A percentile compares a stretch with the other conserved stretches of the same genome.
phyloP scores from a whole-genome alignment of 75 land plant species.

The Pinus albicaulis region DNA sequence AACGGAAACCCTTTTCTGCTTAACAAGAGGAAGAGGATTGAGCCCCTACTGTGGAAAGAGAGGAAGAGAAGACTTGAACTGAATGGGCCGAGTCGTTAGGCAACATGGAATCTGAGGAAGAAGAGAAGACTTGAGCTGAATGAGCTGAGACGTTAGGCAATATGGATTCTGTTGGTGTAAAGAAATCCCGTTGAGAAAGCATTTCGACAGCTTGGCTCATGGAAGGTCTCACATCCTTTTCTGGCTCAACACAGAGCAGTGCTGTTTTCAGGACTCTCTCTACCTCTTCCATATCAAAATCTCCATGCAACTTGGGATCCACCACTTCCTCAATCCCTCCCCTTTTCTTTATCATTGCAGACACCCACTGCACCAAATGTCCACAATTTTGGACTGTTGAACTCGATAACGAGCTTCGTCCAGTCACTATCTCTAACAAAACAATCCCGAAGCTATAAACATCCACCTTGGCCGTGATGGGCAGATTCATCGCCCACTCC shows the following conservation, averaged over 20 bases:
- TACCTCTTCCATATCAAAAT: background rate
- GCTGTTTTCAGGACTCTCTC: background rate
- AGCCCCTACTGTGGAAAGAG: too few relatives aligned
- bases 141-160: too few relatives aligned
- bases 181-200: background rate
- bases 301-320: background rate
- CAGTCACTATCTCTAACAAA: constrained; percentile 18
- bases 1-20: too few relatives aligned
- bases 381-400: background rate
- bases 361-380: background rate
- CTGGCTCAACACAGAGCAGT: background rate
- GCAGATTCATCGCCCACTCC: constrained; percentile 22
- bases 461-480: constrained; percentile 27
- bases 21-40: too few relatives aligned
- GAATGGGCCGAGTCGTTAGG: too few relatives aligned
- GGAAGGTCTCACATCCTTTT: background rate
- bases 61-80: too few relatives aligned
- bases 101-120: too few relatives aligned
- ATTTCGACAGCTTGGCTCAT: background rate
- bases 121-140: too few relatives aligned
- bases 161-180: too few relatives aligned
- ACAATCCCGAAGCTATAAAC: constrained; percentile 37
- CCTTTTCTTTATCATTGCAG: background rate
- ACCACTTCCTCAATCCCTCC: background rate
- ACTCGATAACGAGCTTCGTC: background rate